Base-by-base conservation (phyloP, 352 stramenopile species). In the Phytophthora fragariae region DNA sequence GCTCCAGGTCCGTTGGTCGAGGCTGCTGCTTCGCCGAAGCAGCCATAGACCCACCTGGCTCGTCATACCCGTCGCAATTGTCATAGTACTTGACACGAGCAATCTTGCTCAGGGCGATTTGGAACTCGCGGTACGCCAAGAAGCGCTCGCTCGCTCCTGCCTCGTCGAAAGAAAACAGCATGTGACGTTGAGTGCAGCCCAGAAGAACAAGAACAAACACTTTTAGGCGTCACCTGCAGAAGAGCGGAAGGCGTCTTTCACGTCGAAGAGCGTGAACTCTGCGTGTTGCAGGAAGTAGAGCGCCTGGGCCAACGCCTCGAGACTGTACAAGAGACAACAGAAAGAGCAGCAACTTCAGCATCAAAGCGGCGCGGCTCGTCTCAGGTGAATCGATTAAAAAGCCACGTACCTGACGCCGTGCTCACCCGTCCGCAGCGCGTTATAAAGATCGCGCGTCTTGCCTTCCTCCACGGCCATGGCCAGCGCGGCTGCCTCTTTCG, bases 281-380 rank as follows among this genome's bases (percentile, higher is more conserved):
- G 70, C 63, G 47, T 90, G 81, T 73, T 94, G 87, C 39, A 89
- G 62, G 56, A 91, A 94, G 72, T 94, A 94, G 14, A 92, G 41
- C 31, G 75, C 52, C 44, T 70, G 61, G 14, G 79, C 67, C 65
- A 92, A 55, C 8, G 72, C 39, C 59, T 92, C 85, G 12, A 88
- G 79, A 54, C 75, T 82, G 62, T 11, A 37, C n/a, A 15, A 21
- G 9, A 47, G 31, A 19, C 41, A 49, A 9, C 19, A 62, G 31
- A 44, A 52, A 53, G 7, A 33, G 0, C 19, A 55, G 53, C 5
- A 62, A 17, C 17, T 47, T 68, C 15, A 72, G 41, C 21, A n/a
- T 35, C 52, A 57, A 55, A 15, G 17, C 44, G 8, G 44, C 8
- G 19, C 12, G 31, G 33, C 57, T 21, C 47, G 44, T 70, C 65